Conservation (phyloP, 108 stramenopile species). For the Aurantiochytrium sp. region DNA sequence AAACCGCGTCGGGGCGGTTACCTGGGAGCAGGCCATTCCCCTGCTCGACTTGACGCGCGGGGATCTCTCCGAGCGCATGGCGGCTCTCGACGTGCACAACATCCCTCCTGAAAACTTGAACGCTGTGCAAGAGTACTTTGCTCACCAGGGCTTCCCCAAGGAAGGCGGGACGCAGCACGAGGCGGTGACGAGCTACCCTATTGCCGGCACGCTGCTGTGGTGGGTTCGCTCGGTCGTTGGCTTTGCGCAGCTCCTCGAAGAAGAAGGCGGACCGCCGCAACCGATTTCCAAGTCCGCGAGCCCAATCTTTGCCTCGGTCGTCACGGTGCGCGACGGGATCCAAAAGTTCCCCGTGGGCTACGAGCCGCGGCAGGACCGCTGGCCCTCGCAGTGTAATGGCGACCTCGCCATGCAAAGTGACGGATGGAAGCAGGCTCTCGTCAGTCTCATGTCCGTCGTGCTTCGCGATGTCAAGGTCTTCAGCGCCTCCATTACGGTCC, state of each 20-base stretch:
- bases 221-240: not conserved
- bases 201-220: not conserved
- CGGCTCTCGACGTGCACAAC: not conserved
- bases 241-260: not conserved
- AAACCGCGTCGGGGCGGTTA: not conserved
- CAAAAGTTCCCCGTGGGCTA: not conserved
- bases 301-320: not conserved
- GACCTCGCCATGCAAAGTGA: constrained; percentile 5
- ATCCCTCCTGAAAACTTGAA: not conserved
- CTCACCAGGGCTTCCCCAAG: not conserved
- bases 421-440: not conserved
- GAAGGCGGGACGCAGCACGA: not conserved
- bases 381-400: not conserved
- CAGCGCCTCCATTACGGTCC: not conserved
- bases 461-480: not conserved
- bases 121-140: not conserved
- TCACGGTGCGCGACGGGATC: not conserved
- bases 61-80: not conserved
- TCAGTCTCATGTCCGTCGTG: not conserved
- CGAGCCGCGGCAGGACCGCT: constrained; percentile 10
- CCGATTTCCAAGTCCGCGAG: not conserved
- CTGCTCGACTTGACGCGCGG: not conserved
- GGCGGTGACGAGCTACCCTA: not conserved
- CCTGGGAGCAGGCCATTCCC: not conserved
- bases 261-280: not conserved